Evolutionary conservation across 2,329 filamentous ascomycete genomes (phyloP).

Genomic region (Apiospora pterosperma): DNA sequence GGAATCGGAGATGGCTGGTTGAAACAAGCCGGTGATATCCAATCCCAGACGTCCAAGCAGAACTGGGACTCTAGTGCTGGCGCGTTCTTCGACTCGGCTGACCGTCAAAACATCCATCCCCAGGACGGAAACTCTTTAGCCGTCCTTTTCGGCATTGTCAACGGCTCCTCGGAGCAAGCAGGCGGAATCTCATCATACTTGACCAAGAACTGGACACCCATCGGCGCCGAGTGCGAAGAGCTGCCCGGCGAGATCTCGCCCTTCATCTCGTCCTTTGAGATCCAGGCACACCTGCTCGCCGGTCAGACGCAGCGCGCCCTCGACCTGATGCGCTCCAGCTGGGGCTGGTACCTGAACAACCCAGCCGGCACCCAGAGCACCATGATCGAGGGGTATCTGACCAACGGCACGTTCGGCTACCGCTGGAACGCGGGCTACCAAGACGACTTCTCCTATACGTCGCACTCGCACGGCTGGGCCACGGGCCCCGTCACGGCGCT

Average conservation of each 20-base stretch:
- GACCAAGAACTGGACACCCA: conserved; percentile 49
- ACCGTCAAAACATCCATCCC: conserved; percentile 46
- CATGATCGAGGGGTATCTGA: conserved; percentile 56
- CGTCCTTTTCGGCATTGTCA: conserved; percentile 43
- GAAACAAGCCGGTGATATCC: conserved; percentile 36
- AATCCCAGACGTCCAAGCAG: conserved; percentile 40
- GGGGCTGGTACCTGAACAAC: conserved; percentile 60
- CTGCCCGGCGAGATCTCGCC: conserved; percentile 55
- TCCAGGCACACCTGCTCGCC: conserved; percentile 52
- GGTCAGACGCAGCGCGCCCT: conserved; percentile 48
- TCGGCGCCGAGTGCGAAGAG: conserved; percentile 54
- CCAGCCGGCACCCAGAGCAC: conserved; percentile 56
- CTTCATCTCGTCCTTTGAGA: conserved; percentile 57
- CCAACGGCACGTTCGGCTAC: conserved; percentile 56
- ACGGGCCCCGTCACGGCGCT: conserved; percentile 44
- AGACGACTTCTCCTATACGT: conserved; percentile 42
- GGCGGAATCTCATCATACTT: conserved; percentile 40
- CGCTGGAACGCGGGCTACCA: conserved; percentile 48
- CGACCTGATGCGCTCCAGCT: conserved; percentile 50
- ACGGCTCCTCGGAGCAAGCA: conserved; percentile 27
- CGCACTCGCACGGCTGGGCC: conserved; percentile 49
- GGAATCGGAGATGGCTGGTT: conserved; percentile 36
- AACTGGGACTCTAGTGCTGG: conserved; percentile 46
- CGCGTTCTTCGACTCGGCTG: conserved; percentile 40
- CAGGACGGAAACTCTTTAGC: conserved; percentile 60